Evolutionary conservation across 179 eudicot genomes (phyloP).

Genomic region (Actinidia arguta): DNA sequence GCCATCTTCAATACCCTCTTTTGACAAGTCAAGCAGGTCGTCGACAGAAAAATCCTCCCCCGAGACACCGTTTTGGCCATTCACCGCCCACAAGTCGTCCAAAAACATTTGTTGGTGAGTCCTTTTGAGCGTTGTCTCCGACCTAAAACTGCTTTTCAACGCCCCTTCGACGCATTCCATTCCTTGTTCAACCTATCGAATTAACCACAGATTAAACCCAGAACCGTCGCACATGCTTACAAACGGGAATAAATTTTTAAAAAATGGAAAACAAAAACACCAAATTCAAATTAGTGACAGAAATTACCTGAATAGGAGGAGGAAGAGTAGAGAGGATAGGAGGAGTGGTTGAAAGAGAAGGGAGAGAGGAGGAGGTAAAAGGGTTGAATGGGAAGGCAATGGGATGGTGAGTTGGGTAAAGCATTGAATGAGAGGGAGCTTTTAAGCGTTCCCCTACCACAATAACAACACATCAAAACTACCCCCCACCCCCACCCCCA

Average conservation of each 20-base stretch:
- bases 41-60: constrained; percentile 73
- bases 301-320: constrained; percentile 28
- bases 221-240: background rate
- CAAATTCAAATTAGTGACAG: background rate
- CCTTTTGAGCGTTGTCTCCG: constrained; percentile 34
- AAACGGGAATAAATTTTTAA: background rate
- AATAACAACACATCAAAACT: too few relatives aligned
- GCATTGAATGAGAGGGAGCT: constrained; percentile 54
- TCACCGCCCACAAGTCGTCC: constrained; percentile 36
- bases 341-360: constrained; percentile 6
- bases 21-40: constrained; percentile 63
- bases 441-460: constrained; percentile 17
- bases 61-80: constrained; percentile 24
- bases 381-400: constrained; percentile 32
- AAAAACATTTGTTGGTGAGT: constrained; percentile 20
- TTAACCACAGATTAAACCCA: background rate
- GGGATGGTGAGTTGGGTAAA: constrained; percentile 61
- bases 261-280: background rate
- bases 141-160: constrained; percentile 36
- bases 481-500: too few relatives aligned
- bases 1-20: constrained; percentile 31
- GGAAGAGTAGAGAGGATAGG: background rate
- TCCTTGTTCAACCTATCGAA: constrained; percentile 30
- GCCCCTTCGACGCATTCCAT: constrained; percentile 50
- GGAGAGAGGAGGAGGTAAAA: constrained; percentile 18